These are phyloP conservation scores for Rhodotorula sp. DNA, from an alignment of 1,284 basidiomycete genomes.

Conservation along the genomic window DNA sequence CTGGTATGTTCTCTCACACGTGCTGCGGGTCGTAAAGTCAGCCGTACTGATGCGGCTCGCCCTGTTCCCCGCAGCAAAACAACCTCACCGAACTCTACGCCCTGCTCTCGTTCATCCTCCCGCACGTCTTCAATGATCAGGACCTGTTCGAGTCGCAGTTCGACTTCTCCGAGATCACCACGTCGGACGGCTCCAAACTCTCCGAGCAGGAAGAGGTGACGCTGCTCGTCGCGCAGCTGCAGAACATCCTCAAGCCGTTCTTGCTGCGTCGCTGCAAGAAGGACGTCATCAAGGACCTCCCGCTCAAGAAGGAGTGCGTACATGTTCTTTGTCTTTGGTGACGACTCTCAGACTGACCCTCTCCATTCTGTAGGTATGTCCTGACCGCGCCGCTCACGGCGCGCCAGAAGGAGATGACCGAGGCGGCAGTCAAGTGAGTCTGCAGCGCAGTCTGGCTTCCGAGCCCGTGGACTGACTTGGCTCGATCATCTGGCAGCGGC, in stretches of 20 bases:
- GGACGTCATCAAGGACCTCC: conserved; percentile 80
- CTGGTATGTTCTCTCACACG: not conserved
- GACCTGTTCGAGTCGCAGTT: conserved; percentile 69
- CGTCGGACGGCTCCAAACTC: conserved; percentile 34
- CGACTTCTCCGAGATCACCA: conserved; percentile 49
- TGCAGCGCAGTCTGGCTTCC: too few species aligned
- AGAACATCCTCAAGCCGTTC: conserved; percentile 91
- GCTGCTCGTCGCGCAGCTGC: conserved; percentile 72
- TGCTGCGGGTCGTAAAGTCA: not conserved
- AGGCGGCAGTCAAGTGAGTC: conserved; percentile 50
- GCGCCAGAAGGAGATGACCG: conserved; percentile 79
- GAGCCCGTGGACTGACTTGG: not conserved
- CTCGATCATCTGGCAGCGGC: not conserved
- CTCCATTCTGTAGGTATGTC: conserved; percentile 55
- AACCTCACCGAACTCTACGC: conserved; percentile 93
- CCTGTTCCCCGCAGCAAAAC: conserved; percentile 60
- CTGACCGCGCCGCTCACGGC: conserved; percentile 85
- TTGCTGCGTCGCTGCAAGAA: conserved; percentile 86
- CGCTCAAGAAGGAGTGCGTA: conserved; percentile 53
- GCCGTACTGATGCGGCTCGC: not conserved
- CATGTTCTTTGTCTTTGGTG: too few species aligned
- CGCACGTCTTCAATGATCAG: conserved; percentile 84
- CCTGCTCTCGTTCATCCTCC: conserved; percentile 89
- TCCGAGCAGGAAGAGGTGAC: conserved; percentile 42
- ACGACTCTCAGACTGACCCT: not conserved